phyloP scores from a whole-genome alignment of 2,329 filamentous ascomycete genomes.

The Arachnopeziza araneosa region DNA sequence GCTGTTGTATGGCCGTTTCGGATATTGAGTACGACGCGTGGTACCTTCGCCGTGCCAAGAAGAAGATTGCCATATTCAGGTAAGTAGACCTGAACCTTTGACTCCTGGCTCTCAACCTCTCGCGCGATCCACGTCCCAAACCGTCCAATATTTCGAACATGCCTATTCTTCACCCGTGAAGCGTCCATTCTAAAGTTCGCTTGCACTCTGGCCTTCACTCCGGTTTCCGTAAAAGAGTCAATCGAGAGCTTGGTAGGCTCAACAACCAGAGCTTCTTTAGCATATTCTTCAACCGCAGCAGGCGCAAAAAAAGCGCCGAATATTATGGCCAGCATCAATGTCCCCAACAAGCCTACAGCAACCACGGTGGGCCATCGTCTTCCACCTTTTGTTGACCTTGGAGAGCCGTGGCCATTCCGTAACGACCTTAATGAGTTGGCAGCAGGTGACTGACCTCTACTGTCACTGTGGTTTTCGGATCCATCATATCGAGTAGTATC shows the following conservation, averaged over 20 bases:
- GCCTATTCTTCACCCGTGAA: slow-evolving; percentile 62
- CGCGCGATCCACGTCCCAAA: slow-evolving; percentile 75
- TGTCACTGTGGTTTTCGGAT: slow-evolving; percentile 18
- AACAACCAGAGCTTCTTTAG: slow-evolving; percentile 74
- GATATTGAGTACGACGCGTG: slow-evolving; percentile 69
- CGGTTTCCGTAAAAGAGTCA: slow-evolving; percentile 73
- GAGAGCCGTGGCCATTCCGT: slow-evolving; percentile 23
- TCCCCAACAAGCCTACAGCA: slow-evolving; percentile 61
- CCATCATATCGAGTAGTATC: slow-evolving; percentile 9
- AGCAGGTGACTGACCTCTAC: slow-evolving; percentile 28
- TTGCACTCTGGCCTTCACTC: slow-evolving; percentile 73
- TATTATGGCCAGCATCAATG: slow-evolving; percentile 62
- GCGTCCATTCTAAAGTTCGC: slow-evolving; percentile 79
- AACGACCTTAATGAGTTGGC: slow-evolving; percentile 32
- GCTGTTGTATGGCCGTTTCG: slow-evolving; percentile 71
- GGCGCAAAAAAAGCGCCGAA: slow-evolving; percentile 76
- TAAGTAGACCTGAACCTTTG: slow-evolving; percentile 69
- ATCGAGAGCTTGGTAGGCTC: slow-evolving; percentile 80
- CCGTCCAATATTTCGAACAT: slow-evolving; percentile 69
- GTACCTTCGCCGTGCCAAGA: slow-evolving; percentile 71
- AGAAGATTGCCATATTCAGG: slow-evolving; percentile 76
- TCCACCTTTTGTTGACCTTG: slow-evolving; percentile 32
- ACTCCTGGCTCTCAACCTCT: slow-evolving; percentile 67
- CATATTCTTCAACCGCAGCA: slow-evolving; percentile 76
- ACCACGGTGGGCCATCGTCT: slow-evolving; percentile 73